Conservation (phyloP, 306 rosid species). For the Clitoria ternatea region DNA sequence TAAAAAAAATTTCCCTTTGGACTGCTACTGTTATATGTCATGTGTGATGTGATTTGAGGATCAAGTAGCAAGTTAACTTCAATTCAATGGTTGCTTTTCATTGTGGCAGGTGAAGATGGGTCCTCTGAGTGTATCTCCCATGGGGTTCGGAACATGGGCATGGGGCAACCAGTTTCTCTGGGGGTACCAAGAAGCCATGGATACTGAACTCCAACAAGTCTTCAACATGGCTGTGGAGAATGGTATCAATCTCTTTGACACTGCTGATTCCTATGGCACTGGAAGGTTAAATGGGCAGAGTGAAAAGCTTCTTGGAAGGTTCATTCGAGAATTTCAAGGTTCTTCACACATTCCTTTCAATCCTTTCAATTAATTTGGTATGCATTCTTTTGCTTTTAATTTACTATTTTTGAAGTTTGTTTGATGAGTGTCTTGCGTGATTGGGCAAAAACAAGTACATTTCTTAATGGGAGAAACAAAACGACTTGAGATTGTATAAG, state of each 20-base stretch:
- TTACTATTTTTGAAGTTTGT: neutral
- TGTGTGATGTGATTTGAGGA: neutral
- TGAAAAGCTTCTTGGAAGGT: conserved; percentile 78
- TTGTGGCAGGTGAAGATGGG: conserved; percentile 77
- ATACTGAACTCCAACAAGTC: conserved; percentile 68
- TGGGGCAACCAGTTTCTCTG: conserved; percentile 97
- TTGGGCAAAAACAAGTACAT: neutral
- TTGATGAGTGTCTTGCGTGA: neutral
- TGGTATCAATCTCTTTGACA: conserved; percentile 86
- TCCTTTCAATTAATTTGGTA: neutral
- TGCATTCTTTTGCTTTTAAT: neutral
- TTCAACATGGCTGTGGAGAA: conserved; percentile 70
- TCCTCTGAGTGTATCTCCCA: conserved; percentile 77
- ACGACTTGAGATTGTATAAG: no score
- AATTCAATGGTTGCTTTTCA: neutral
- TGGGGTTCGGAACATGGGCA: conserved; percentile 98
- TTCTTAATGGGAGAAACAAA: no score
- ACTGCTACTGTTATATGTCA: neutral
- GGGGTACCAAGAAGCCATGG: conserved; percentile 89
- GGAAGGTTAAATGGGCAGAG: conserved; percentile 91
- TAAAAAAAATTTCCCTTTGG: conserved; percentile 29
- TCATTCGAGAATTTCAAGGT: conserved; percentile 74
- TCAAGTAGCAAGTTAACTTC: neutral
- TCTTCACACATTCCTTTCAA: neutral
- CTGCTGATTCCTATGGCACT: conserved; percentile 94